Evolutionary conservation across 169 alveolate species (phyloP), one percentile per base, ranked within the genome.

Genomic region (Cryptosporidium felis): DNA sequence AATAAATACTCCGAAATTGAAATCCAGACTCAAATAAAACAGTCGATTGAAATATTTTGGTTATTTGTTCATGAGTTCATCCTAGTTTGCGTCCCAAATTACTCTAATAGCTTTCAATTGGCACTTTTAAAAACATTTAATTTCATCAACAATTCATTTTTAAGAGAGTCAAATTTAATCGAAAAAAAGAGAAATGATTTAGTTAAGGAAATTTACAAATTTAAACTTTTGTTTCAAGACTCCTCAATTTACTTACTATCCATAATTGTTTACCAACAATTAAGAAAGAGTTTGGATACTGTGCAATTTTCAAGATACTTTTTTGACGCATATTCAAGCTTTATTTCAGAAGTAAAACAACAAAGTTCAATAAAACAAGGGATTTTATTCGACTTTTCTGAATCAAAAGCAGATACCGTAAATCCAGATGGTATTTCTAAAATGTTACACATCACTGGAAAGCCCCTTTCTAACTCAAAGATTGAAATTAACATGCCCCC

Each of bases 401-500:
- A n/a, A n/a, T n/a, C n/a, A n/a, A n/a, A n/a, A n/a, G n/a, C n/a
- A n/a, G n/a, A n/a, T n/a, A n/a, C n/a, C n/a, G n/a, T n/a, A n/a
- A n/a, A n/a, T n/a, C n/a, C n/a, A n/a, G n/a, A n/a, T n/a, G n/a
- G n/a, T n/a, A n/a, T n/a, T n/a, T n/a, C n/a, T n/a, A n/a, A n/a
- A n/a, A n/a, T n/a, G n/a, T n/a, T n/a, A n/a, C n/a, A n/a, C n/a
- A n/a, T n/a, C n/a, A n/a, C n/a, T 30, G 41, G 16, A 26, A 49
- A 28, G 26, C 3, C 49, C 26, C 81, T 47, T 2, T 45, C 30
- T 42, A 45, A 32, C 16, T 45, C 63, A 32, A 28, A 16, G 1
- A 23, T 65, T 45, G 81, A 65, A n/a, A 9, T 65, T 0, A 8
- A 38, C 0, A 12, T 65, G 6, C 81, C 81, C 34, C 81, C 81